Conservation (phyloP, 2,329 filamentous ascomycete genomes). For the Blastomyces emzantsi region DNA sequence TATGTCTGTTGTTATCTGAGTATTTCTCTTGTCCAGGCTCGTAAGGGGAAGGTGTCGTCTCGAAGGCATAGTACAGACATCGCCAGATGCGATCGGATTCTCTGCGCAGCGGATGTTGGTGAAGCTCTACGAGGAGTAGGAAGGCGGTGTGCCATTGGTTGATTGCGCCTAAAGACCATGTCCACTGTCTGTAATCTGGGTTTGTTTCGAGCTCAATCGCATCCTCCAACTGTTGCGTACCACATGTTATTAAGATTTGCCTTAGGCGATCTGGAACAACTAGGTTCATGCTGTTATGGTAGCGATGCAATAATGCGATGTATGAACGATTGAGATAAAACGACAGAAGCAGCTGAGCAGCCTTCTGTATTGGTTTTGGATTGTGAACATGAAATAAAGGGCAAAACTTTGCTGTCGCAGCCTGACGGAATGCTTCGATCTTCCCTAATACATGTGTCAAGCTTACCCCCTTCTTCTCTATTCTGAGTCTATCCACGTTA, state of each 20-base stretch:
- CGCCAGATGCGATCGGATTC: constrained; percentile 60
- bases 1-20: constrained; percentile 13
- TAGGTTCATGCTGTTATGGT: constrained; percentile 41
- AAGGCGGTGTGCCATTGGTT: constrained; percentile 65
- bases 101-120: constrained; percentile 47
- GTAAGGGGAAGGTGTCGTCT: constrained; percentile 41
- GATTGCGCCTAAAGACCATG: constrained; percentile 62
- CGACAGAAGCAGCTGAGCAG: constrained; percentile 56
- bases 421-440: constrained; percentile 58
- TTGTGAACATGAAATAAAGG: constrained; percentile 51
- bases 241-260: constrained; percentile 55
- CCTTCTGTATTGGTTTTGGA: constrained; percentile 49
- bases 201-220: constrained; percentile 47
- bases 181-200: constrained; percentile 49
- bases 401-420: constrained; percentile 57
- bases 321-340: constrained; percentile 55
- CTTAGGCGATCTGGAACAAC: constrained; percentile 47
- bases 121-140: constrained; percentile 59
- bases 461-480: constrained; percentile 53
- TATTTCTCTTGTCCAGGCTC: constrained; percentile 25
- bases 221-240: constrained; percentile 46
- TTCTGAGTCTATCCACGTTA: constrained; percentile 58
- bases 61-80: constrained; percentile 64
- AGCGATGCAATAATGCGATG: constrained; percentile 60
- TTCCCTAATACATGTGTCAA: constrained; percentile 58